Evolutionary conservation across 345 rosid genomes (phyloP).

Genomic region (Isatis tinctoria): DNA sequence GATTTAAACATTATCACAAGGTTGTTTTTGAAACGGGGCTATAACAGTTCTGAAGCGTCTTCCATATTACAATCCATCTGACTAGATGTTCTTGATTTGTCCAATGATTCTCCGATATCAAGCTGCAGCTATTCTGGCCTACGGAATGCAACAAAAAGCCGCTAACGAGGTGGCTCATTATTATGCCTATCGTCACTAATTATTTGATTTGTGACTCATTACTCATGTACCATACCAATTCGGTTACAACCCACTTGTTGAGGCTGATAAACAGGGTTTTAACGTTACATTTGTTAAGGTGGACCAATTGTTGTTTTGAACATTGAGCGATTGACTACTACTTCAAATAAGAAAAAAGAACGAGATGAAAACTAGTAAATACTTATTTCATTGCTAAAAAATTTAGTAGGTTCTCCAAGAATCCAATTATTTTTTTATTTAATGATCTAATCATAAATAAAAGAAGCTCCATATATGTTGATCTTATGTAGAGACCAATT

Average conservation of each 20-base stretch:
- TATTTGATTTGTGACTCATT: not conserved
- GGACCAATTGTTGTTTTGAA: not conserved
- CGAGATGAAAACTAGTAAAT: not conserved
- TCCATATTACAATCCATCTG: too few species aligned
- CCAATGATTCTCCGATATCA: not conserved
- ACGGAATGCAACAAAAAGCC: not conserved
- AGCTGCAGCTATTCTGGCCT: not conserved
- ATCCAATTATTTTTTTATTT: not conserved
- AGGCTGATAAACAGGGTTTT: not conserved
- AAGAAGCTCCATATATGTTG: not conserved
- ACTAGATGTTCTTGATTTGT: not conserved
- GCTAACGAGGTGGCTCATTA: not conserved
- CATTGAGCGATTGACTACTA: not conserved
- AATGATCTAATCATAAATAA: not conserved
- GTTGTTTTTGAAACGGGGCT: too few species aligned
- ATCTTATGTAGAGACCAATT: slow-evolving; percentile 34
- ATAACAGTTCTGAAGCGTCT: too few species aligned
- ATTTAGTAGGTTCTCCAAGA: not conserved
- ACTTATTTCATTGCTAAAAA: not conserved
- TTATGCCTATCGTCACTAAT: not conserved
- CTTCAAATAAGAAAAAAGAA: not conserved
- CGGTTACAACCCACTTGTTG: not conserved
- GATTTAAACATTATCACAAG: too few species aligned
- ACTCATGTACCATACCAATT: not conserved
- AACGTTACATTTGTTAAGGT: not conserved